Conservation (phyloP, 768 basidiomycete species). For the Mycena rebaudengoi region DNA sequence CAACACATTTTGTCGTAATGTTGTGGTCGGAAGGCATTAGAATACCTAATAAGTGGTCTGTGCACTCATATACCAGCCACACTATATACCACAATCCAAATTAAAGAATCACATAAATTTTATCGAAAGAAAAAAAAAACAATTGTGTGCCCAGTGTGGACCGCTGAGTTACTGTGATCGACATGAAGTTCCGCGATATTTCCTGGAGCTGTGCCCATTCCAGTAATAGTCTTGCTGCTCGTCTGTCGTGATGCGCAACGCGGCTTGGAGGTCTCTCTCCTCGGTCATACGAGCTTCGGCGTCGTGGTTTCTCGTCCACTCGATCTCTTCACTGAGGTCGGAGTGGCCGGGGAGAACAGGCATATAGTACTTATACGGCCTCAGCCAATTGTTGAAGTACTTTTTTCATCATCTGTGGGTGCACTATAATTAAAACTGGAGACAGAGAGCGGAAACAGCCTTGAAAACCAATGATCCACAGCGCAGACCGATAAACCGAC, state of each 20-base stretch:
- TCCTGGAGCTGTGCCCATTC: conserved; percentile 27
- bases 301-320: conserved; percentile 27
- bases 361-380: conserved; percentile 25
- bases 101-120: too few relatives aligned
- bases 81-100: too few relatives aligned
- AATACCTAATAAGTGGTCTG: too few relatives aligned
- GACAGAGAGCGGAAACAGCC: too few relatives aligned
- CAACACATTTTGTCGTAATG: too few relatives aligned
- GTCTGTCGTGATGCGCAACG: conserved; percentile 24
- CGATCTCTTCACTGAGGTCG: conserved; percentile 24
- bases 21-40: too few relatives aligned
- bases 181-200: too few relatives aligned
- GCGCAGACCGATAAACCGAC: conserved; percentile 22
- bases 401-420: conserved; percentile 23
- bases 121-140: too few relatives aligned
- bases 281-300: conserved; percentile 23
- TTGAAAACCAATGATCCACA: conserved; percentile 29
- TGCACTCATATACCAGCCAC: too few relatives aligned
- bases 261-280: conserved; percentile 21
- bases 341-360: conserved; percentile 24
- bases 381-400: conserved; percentile 25
- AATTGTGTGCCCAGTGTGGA: too few relatives aligned
- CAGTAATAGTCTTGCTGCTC: conserved; percentile 30
- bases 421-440: too few relatives aligned
- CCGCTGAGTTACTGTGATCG: too few relatives aligned